Percentiles rank a stretch among this genome's conserved stretches.
Evolutionary conservation across 306 rosid species (phyloP).

Genomic region (Canavalia ensiformis): DNA sequence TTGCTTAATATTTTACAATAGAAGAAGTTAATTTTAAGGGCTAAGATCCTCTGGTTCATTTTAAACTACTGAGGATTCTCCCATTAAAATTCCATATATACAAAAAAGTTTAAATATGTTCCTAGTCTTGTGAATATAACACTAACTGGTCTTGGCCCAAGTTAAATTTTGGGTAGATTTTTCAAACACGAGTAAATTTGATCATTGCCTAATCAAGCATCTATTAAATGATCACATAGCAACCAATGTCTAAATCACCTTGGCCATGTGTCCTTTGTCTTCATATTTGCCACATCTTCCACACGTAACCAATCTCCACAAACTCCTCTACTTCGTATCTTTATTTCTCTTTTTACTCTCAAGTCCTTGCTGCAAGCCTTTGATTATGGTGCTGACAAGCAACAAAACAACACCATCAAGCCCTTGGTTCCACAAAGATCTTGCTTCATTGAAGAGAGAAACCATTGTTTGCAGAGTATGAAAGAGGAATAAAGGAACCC

Average conservation of each 20-base stretch:
- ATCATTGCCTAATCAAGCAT: background rate
- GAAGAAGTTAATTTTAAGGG: background rate
- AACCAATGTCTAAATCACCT: background rate
- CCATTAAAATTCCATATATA: conserved; percentile 7
- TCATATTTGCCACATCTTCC: background rate
- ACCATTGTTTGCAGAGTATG: too few relatives aligned
- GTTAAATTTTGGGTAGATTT: background rate
- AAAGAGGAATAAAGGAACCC: too few relatives aligned
- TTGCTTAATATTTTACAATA: background rate
- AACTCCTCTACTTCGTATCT: background rate
- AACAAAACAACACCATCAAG: conserved; percentile 4
- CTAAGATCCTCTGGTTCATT: background rate
- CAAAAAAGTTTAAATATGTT: background rate
- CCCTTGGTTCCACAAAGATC: background rate
- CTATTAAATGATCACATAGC: background rate
- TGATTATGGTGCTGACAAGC: background rate
- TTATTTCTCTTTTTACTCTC: background rate
- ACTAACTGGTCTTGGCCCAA: background rate
- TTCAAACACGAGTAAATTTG: background rate
- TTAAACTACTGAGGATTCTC: background rate
- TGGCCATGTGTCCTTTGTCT: background rate
- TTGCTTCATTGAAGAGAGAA: background rate
- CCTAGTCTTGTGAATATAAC: background rate
- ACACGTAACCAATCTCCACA: background rate
- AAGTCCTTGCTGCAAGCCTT: background rate